phyloP scores from a whole-genome alignment of 1,284 basidiomycete species.

The Stereum hirsutum region DNA sequence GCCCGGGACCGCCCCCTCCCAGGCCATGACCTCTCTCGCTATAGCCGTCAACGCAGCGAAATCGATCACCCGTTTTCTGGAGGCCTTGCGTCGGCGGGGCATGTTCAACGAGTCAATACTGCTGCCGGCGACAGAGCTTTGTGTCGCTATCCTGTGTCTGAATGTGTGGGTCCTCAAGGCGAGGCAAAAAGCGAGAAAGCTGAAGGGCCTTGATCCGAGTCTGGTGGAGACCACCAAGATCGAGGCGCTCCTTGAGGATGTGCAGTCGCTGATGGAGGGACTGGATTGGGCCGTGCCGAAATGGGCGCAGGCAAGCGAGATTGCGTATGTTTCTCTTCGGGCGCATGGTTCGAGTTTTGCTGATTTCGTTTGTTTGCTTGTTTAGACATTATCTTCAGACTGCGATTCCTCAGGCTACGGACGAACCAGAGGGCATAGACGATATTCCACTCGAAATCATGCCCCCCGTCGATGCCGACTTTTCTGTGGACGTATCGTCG shows the following conservation, averaged over 20 bases:
- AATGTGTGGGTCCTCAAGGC: constrained; percentile 21
- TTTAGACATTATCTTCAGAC: constrained; percentile 8
- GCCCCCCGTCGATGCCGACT: background rate
- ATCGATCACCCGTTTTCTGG: constrained; percentile 53
- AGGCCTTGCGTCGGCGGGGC: constrained; percentile 26
- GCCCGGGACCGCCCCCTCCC: constrained; percentile 18
- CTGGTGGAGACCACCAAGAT: constrained; percentile 12
- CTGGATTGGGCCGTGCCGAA: constrained; percentile 18
- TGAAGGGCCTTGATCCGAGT: constrained; percentile 5
- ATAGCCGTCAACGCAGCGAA: constrained; percentile 62
- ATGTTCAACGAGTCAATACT: constrained; percentile 23
- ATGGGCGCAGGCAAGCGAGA: constrained; percentile 20
- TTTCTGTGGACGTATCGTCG: background rate
- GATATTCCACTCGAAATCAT: constrained; percentile 2
- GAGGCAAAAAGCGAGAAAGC: constrained; percentile 11
- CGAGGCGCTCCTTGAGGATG: constrained; percentile 13
- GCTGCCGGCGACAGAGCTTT: constrained; percentile 15
- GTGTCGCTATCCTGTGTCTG: constrained; percentile 19
- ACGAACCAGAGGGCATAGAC: constrained; percentile 5
- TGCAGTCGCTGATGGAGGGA: constrained; percentile 15
- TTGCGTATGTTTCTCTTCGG: constrained; percentile 13
- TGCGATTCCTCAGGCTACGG: constrained; percentile 7
- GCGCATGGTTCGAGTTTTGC: background rate
- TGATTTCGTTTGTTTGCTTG: background rate
- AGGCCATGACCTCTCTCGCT: constrained; percentile 39